Evolutionary conservation across 2,329 filamentous ascomycete genomes (phyloP), one percentile per base, ranked within the genome.

Genomic region (Nemania sp.): DNA sequence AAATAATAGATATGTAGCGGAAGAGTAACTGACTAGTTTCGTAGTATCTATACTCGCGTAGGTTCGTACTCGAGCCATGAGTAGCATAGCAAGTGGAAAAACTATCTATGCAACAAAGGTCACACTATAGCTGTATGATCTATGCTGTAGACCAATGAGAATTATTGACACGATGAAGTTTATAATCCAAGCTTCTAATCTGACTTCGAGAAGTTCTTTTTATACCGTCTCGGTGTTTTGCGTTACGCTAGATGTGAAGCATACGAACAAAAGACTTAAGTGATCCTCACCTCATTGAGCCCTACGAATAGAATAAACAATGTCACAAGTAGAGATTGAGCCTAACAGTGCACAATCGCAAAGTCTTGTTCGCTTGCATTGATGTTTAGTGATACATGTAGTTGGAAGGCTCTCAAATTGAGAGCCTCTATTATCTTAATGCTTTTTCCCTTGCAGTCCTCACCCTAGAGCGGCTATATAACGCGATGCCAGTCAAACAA

Each of bases 391-490:
- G 20, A 27, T 56, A n/a, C 24, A 29, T 51, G 51, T 57, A 35
- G 32, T 7, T 63, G 54, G 2, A n/a, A 60, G 49, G 18, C 53
- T 52, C 62, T 65, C 53, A 56, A 38, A 20, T 29, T 32, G 41
- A 62, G 59, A 22, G 10, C 15, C 52, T 55, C 41, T 62, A 43
- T 51, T 41, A 62, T 61, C 56, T 38, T 64, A 29, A 64, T 70
- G 64, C 67, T 72, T 71, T 74, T 72, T 64, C 68, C 56, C 62
- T 70, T 41, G 18, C 27, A 65, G 54, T 57, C 70, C 65, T 32
- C 59, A 69, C 68, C 68, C 68, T 55, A 69, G 57, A 54, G 71
- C 69, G 57, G 69, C 66, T 74, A 75, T 75, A 75, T 75, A 75
- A 66, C 66, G 60, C 38, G 58, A 69, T 55, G 60, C 62, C 57